A percentile compares a stretch with the other conserved stretches of the same genome.
phyloP scores from a whole-genome alignment of 73 alveolate species.

The Paramecium caudatum region DNA sequence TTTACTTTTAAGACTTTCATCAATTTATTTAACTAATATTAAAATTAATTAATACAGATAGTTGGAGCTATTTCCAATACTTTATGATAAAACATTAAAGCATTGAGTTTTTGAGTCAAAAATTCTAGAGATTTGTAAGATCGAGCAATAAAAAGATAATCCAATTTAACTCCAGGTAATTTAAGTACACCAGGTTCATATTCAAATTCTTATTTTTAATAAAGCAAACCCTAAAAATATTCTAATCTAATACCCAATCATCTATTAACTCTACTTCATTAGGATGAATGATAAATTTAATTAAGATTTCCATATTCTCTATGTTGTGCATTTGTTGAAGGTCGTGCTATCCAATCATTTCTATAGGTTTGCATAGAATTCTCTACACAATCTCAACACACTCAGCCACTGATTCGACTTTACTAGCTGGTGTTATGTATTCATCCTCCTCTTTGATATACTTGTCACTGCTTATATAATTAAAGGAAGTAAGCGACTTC shows the following conservation, averaged over 20 bases:
- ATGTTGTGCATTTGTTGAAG: neutral
- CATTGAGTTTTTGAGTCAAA: neutral
- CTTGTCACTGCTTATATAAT: neutral
- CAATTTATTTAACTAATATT: neutral
- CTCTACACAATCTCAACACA: neutral
- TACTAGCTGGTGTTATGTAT: slow-evolving; percentile 53
- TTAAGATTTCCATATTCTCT: neutral
- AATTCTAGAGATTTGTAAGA: neutral
- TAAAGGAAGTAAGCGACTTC: neutral
- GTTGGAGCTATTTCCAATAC: slow-evolving; percentile 5
- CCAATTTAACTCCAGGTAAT: no score
- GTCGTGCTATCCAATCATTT: slow-evolving; percentile 11
- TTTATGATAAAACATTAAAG: neutral
- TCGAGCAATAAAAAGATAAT: neutral
- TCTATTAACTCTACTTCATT: neutral
- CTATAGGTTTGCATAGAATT: neutral
- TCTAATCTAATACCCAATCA: neutral
- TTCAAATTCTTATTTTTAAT: neutral
- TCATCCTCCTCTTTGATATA: neutral
- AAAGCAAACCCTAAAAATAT: neutral
- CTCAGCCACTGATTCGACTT: slow-evolving; percentile 9
- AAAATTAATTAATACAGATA: neutral
- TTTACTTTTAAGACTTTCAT: neutral
- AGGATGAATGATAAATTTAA: slow-evolving; percentile 15
- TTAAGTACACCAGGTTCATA: no score